Base-by-base conservation (phyloP, 768 basidiomycete species). In the Macrolepiota albuminosa region DNA sequence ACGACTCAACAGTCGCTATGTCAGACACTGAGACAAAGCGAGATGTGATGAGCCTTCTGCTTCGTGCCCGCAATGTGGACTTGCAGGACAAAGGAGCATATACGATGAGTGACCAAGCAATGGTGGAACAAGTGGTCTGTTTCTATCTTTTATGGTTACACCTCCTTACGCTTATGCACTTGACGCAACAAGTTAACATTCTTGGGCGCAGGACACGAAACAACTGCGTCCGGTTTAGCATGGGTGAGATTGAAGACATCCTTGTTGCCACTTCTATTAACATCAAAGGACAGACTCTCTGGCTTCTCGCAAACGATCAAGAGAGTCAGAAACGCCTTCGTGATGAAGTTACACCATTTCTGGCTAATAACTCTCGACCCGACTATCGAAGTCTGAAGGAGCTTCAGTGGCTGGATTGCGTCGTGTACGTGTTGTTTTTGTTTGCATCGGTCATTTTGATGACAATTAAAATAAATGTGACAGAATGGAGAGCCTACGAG, bases 21-120 rank as follows among this genome's bases (percentile, higher is more conserved):
- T 72, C 72, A 5, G 81, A 80, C 55, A 72, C 65, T 5, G 71
- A 73, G 29, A 70, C 74, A 9, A 81, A 82, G 65, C 72, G 74
- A 51, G 81, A 83, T 70, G 79, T 83, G 51, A 83, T 82, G 81
- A 76, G 73, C 54, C 61, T 82, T n/a, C 71, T 83, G 0, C 76
- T 82, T 13, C 72, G 77, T 29, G 76, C 79, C 10, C 70, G 78
- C 24, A 76, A 74, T 59, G 73, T 71, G 9, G 76, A 76, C 36
- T 51, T 71, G 33, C 71, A 72, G 42, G 73, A 71, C 34, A 71
- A 70, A 16, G 63, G 60, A 14, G 73, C 65, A 34, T 80, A 79
- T 62, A 64, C 68, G 8, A 78, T 82, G 79, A 77, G 73, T 29
- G 79, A 81, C 60, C 65, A 71, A 48, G 77, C 73, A 14, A 79